Conservation (phyloP, 192 early-diverging fungal species). For the Coemansia sp. region DNA sequence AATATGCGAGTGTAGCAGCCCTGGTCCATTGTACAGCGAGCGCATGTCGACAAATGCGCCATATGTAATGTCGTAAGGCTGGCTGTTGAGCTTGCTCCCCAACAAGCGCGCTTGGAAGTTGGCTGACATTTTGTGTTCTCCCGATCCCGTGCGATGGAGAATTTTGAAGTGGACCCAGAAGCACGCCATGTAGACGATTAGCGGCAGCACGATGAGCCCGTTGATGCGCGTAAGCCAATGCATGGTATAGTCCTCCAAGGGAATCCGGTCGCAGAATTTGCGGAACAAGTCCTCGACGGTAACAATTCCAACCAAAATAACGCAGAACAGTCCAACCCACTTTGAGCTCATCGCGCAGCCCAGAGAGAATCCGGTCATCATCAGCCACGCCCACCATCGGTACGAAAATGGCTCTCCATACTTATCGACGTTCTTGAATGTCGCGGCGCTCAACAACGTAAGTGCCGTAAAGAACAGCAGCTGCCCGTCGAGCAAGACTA, state of each 20-base stretch:
- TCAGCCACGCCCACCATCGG: constrained; percentile 70
- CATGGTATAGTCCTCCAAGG: constrained; percentile 65
- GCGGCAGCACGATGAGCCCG: constrained; percentile 81
- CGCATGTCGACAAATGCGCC: constrained; percentile 39
- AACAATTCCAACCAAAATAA: constrained; percentile 86
- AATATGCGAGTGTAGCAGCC: constrained; percentile 65
- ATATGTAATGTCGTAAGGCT: constrained; percentile 45
- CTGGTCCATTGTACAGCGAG: constrained; percentile 39
- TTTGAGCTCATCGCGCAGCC: constrained; percentile 76
- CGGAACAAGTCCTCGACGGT: constrained; percentile 92
- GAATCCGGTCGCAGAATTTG: constrained; percentile 71
- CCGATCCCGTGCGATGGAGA: constrained; percentile 79
- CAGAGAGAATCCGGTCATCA: constrained; percentile 67
- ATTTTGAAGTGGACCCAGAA: constrained; percentile 94
- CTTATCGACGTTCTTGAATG: constrained; percentile 60
- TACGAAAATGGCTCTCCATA: constrained; percentile 62
- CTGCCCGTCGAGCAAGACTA: constrained; percentile 76
- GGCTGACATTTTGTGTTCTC: constrained; percentile 91
- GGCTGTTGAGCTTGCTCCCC: constrained; percentile 70
- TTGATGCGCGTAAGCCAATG: constrained; percentile 88
- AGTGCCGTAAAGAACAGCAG: constrained; percentile 71
- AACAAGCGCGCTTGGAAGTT: constrained; percentile 83
- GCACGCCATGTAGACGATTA: constrained; percentile 77
- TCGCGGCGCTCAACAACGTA: constrained; percentile 59
- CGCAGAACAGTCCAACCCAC: constrained; percentile 95